Evolutionary conservation across 1,284 basidiomycete species (phyloP), one percentile per base, ranked within the genome.

Genomic region (Kwoniella shivajii): DNA sequence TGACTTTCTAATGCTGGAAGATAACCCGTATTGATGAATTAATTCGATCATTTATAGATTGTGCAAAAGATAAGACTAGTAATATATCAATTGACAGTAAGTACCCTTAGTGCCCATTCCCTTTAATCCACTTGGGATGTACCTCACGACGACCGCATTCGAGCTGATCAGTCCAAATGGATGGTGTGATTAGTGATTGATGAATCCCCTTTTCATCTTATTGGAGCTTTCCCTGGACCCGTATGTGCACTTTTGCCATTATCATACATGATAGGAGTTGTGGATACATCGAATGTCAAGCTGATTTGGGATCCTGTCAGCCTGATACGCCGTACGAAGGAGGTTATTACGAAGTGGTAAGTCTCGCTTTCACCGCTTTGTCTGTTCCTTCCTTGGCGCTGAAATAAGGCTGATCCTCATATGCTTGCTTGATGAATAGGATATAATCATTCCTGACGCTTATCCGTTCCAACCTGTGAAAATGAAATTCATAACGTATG

Each of bases 391-490:
- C 22, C 33, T 29, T 38, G 20, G 7, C 27, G 20, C 26, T 45
- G 39, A 22, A 16, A 5, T 39, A 20, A 16, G 14, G 2, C 18
- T 49, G 38, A 30, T 14, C 13, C n/a, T 24, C 30, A 9, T 22
- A n/a, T n/a, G n/a, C n/a, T n/a, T n/a, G n/a, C n/a, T n/a, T n/a
- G n/a, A n/a, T n/a, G n/a, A 14, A 26, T 65, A 93, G 92, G 93
- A 97, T 76, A 97, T 97, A 67, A 82, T 88, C n/a, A 92, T 97
- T 63, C 93, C 94, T 1, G 90, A 94, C 50, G 84, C 88, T 46
- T 98, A 98, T 75, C 95, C 95, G 4, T 98, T 98, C 77, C 89
- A 94, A 77, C 93, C 95, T 0, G 89, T 96, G 61, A 97, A 98
- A 82, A 98, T 99, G 93, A 93, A 93, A 76, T 96, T 96, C 77